These are phyloP conservation scores for Fremontodendron californicum DNA, from an alignment of 345 rosid species.

Conservation along the genomic window DNA sequence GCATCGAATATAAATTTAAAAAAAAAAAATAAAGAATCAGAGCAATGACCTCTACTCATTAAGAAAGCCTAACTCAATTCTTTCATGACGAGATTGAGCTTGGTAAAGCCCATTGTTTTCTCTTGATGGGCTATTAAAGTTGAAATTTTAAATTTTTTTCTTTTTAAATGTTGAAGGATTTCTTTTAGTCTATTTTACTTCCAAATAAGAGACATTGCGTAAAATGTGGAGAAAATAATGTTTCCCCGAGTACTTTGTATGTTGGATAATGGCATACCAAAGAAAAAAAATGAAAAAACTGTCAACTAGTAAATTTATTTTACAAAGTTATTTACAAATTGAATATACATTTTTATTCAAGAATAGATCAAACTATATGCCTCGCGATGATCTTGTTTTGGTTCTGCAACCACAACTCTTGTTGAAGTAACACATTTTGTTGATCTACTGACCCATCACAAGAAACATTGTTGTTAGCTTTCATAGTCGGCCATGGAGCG, in stretches of 20 bases:
- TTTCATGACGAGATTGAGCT: not conserved
- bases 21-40: too few species aligned
- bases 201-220: not conserved
- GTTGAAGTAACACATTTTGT: conserved; percentile 46
- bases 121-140: not conserved
- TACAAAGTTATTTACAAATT: not conserved
- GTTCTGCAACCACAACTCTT: conserved; percentile 63
- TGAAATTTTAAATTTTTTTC: too few species aligned
- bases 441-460: conserved; percentile 25
- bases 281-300: too few species aligned
- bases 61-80: not conserved
- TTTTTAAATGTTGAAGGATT: not conserved
- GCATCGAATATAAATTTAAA: too few species aligned
- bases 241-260: not conserved
- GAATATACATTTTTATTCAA: conserved; percentile 10
- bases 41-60: not conserved
- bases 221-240: not conserved
- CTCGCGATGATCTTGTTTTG: conserved; percentile 73
- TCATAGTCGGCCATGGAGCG: conserved; percentile 24
- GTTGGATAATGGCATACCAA: not conserved
- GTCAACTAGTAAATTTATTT: not conserved
- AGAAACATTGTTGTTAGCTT: not conserved
- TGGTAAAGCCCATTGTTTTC: not conserved
- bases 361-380: conserved; percentile 31
- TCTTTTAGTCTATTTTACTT: too few species aligned